Evolutionary conservation across 768 basidiomycete species (phyloP), one percentile per base, ranked within the genome.

Genomic region (Pisolithus sp.): DNA sequence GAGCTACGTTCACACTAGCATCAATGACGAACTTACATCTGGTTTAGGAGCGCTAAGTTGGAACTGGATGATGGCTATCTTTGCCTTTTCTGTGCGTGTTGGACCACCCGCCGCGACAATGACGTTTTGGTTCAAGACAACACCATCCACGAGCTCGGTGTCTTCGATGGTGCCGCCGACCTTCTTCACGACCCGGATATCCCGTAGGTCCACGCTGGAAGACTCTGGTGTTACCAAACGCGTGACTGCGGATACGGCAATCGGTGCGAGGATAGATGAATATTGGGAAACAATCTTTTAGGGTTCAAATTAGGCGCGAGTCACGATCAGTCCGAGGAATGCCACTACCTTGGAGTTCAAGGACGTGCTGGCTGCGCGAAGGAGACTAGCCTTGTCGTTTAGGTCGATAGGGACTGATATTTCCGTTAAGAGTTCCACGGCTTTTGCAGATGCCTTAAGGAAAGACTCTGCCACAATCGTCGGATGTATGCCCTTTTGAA

Each of bases 151-250:
- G 17, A 99, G 80, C 61, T 97, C 93, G 3, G 96, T 98, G 68
- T 99, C 96, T 68, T 99, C 96, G 55, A 99, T 99, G 2, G 96
- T 98, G 40, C 96, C 96, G 20, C 96, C 96, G 47, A 98, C 91
- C 68, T 97, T 98, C 74, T 95, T 98, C 48, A 99, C 93, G 57
- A 99, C 78, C 30, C 96, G 85, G 64, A 98, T 86, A 69, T 99
- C 96, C 53, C 93, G 81, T 21, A 99, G 83, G 70, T 99, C 96
- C 48, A 99, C 96, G 62, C 93, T 98, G 9, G 89, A 87, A 4
- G 94, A 94, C 5, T 86, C 83, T 0, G 90, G 79, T 0, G 90
- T 90, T 44, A 90, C 83, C 38, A 99, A 81, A 54, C 93, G 89
- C 20, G 87, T 91, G 39, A 99, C 96, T 26, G 95, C 93, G 48